A percentile compares a stretch with the other conserved stretches of the same genome.
These are phyloP conservation scores for Dryadomyces sulphureus DNA, from an alignment of 2,329 filamentous ascomycete genomes.

Conservation along the genomic window DNA sequence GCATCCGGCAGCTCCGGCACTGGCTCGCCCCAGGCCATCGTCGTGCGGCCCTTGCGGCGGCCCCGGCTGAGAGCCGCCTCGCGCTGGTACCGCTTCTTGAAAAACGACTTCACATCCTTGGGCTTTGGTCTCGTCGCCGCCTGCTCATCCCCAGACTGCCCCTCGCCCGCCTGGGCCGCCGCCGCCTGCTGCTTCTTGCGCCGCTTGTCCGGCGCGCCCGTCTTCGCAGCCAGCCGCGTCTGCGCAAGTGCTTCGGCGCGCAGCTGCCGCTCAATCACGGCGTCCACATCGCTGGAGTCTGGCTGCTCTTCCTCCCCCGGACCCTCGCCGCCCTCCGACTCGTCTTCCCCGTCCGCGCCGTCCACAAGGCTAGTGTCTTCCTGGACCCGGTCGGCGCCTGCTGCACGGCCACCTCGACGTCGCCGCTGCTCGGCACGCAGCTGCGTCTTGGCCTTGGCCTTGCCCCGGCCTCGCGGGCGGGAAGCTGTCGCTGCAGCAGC, in stretches of 20 bases:
- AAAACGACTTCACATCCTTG: constrained; percentile 76
- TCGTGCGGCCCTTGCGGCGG: constrained; percentile 53
- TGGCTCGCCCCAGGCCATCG: constrained; percentile 67
- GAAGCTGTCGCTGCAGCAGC: not conserved
- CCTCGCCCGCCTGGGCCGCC: not conserved
- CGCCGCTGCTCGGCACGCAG: not conserved
- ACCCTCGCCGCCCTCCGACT: constrained; percentile 14
- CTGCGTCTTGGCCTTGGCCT: constrained; percentile 4
- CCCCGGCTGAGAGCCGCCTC: constrained; percentile 62
- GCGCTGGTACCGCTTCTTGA: constrained; percentile 62
- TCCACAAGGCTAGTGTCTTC: not conserved
- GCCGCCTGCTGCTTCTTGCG: constrained; percentile 3
- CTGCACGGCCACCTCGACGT: constrained; percentile 12
- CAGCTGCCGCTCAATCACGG: constrained; percentile 57
- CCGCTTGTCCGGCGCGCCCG: constrained; percentile 9
- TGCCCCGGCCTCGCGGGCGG: constrained; percentile 3
- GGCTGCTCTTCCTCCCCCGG: constrained; percentile 33
- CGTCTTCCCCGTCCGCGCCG: constrained; percentile 4
- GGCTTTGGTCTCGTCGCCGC: constrained; percentile 19
- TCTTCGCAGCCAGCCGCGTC: constrained; percentile 19
- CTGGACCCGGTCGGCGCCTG: constrained; percentile 9
- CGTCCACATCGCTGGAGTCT: constrained; percentile 56
- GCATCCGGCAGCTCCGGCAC: constrained; percentile 56
- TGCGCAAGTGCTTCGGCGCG: constrained; percentile 53
- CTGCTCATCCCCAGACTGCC: constrained; percentile 7